Evolutionary conservation across 306 rosid genomes (phyloP), one percentile per base, ranked within the genome.

Genomic region (Cucurbita moschata): DNA sequence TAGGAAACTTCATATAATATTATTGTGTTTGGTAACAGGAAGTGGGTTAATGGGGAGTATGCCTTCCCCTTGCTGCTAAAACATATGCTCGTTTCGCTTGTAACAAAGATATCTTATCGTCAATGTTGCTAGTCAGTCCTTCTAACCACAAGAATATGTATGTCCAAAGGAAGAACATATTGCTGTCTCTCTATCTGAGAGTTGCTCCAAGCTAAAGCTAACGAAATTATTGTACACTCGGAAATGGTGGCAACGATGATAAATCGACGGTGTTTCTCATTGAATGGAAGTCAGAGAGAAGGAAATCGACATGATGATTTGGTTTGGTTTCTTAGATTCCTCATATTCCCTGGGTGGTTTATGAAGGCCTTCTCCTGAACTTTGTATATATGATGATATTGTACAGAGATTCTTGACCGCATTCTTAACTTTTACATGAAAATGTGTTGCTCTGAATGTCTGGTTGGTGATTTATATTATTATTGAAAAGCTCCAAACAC

Each of bases 131-230:
- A 23, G 16, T 68, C 57, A 46, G 19, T 46, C 39, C 73, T 46
- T 18, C 73, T 68, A 72, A 72, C 51, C 53, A 9, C 35, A 30
- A 66, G 72, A 18, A 44, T 44, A 30, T 14, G 19, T 39, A 53
- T 37, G 38, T 53, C 39, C 64, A 72, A 72, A 72, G 65, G 76
- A 72, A 72, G 53, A 75, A 71, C 71, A 70, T 65, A 14, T 57
- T 50, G 67, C 77, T 68, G 37, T 59, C 55, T 79, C 59, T 75
- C 65, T 73, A 26, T 72, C 46, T 56, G 66, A 38, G 82, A 62
- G 21, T 64, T 81, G 68, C 86, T 59, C 71, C 53, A 72, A 75
- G 77, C 81, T 74, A 60, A 85, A 75, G 76, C 64, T 53, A 47
- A 60, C 13, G 11, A 62, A 74, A 74, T 40, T 52, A 74, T 40